Evolutionary conservation across 208 protist species (phyloP).

Genomic region (Kentomonas sorsogonicus): DNA sequence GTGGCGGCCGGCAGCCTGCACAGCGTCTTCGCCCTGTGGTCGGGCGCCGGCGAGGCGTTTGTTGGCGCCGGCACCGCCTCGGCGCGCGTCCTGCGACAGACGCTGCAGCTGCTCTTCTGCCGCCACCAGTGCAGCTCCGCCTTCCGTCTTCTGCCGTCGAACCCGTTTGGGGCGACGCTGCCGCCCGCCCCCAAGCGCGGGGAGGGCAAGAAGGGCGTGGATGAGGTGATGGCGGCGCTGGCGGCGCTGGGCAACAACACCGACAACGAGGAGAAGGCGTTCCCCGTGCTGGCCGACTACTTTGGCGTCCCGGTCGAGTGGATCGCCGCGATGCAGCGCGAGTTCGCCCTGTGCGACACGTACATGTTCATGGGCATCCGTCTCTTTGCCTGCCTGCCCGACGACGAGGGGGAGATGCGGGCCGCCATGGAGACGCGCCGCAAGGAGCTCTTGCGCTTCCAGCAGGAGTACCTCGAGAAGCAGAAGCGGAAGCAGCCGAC

Average conservation of each 20-base stretch:
- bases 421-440: too few species aligned
- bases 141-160: slow-evolving; percentile 41
- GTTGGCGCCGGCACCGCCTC: slow-evolving; percentile 42
- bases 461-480: too few species aligned
- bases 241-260: slow-evolving; percentile 12
- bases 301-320: slow-evolving; percentile 38
- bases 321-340: slow-evolving; percentile 51
- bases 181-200: slow-evolving; percentile 8
- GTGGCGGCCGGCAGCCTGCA: slow-evolving; percentile 19
- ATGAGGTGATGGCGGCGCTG: slow-evolving; percentile 27
- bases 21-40: slow-evolving; percentile 29
- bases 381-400: slow-evolving; percentile 24
- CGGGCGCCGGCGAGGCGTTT: slow-evolving; percentile 31
- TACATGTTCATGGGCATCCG: slow-evolving; percentile 31
- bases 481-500: too few species aligned
- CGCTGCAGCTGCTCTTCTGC: slow-evolving; percentile 47
- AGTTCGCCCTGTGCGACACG: slow-evolving; percentile 33
- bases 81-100: slow-evolving; percentile 51
- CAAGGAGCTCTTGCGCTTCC: too few species aligned
- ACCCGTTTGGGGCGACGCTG: slow-evolving; percentile 42
- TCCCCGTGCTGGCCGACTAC: slow-evolving; percentile 34
- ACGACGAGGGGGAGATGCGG: slow-evolving; percentile 10
- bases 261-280: slow-evolving; percentile 19
- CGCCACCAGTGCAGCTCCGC: slow-evolving; percentile 27
- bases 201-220: slow-evolving; percentile 18